These are phyloP conservation scores for Kuraishia molischiana DNA, from an alignment of 805 yeast genomes.

Conservation along the genomic window DNA sequence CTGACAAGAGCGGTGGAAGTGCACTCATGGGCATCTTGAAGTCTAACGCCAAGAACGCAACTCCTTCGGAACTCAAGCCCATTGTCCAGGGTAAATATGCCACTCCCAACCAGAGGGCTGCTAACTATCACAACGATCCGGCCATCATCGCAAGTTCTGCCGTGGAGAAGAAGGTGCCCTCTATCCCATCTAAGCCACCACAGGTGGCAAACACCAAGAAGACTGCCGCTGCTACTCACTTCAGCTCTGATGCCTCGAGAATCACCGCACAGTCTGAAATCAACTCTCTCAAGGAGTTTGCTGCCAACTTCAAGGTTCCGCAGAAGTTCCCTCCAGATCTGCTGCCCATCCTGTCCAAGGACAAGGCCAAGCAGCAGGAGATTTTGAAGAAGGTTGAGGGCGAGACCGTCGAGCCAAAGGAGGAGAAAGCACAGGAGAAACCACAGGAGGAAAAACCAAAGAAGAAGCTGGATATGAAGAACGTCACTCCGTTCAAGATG, in stretches of 20 bases:
- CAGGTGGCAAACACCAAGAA: background rate
- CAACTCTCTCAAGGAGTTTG: constrained; percentile 64
- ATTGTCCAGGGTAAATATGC: constrained; percentile 30
- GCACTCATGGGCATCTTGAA: constrained; percentile 19
- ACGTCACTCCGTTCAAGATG: constrained; percentile 54
- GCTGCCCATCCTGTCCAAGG: constrained; percentile 62
- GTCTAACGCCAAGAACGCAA: constrained; percentile 9
- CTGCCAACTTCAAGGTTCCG: constrained; percentile 66
- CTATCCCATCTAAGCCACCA: constrained; percentile 11
- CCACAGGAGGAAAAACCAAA: constrained; percentile 11
- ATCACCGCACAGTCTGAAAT: constrained; percentile 51
- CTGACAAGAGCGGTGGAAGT: constrained; percentile 22
- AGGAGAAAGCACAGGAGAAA: background rate
- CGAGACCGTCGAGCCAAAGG: background rate
- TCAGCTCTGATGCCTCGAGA: constrained; percentile 27
- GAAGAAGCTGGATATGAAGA: constrained; percentile 43
- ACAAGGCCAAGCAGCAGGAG: constrained; percentile 54
- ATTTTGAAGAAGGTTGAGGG: constrained; percentile 25
- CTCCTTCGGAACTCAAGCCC: constrained; percentile 14
- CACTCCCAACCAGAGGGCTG: constrained; percentile 49
- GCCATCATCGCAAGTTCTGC: constrained; percentile 53
- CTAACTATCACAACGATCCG: constrained; percentile 47
- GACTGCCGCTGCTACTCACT: constrained; percentile 1
- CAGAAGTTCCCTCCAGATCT: constrained; percentile 44
- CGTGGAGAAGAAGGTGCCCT: constrained; percentile 5